These are phyloP conservation scores for Cinnamomum micranthum DNA, from an alignment of 164 flowering plant species.

Conservation along the genomic window DNA sequence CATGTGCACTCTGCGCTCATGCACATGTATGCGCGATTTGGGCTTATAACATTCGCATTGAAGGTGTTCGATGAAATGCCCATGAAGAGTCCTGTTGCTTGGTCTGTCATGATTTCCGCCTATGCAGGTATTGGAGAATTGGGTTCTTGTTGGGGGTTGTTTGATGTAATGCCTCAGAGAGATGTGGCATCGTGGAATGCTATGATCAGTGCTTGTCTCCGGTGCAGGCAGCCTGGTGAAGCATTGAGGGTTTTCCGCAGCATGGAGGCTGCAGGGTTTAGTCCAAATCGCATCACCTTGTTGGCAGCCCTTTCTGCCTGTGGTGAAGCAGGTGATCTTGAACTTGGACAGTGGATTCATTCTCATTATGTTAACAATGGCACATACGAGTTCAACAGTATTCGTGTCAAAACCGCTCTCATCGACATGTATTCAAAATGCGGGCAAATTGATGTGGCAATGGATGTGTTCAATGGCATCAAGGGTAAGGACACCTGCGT, in stretches of 20 bases:
- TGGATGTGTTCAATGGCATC: constrained; percentile 38
- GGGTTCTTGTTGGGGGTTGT: constrained; percentile 27
- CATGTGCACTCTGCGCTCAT: constrained; percentile 43
- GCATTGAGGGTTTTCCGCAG: constrained; percentile 41
- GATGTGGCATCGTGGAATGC: constrained; percentile 63
- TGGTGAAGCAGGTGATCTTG: constrained; percentile 40
- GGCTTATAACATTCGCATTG: constrained; percentile 24
- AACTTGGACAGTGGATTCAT: constrained; percentile 54
- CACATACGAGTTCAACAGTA: constrained; percentile 47
- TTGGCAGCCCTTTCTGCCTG: constrained; percentile 51
- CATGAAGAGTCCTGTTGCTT: constrained; percentile 43
- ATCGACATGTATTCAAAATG: constrained; percentile 63
- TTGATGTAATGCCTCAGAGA: constrained; percentile 49
- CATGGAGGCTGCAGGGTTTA: constrained; percentile 43
- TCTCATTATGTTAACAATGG: constrained; percentile 30
- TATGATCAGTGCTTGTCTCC: constrained; percentile 36
- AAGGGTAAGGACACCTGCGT: constrained; percentile 36
- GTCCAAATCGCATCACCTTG: constrained; percentile 50
- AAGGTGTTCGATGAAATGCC: constrained; percentile 55
- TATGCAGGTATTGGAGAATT: constrained; percentile 36
- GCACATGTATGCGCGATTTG: constrained; percentile 45
- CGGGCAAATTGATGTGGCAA: constrained; percentile 40
- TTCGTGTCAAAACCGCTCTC: constrained; percentile 57
- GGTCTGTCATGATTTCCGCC: constrained; percentile 51
- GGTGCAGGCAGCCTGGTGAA: constrained; percentile 27